Base-by-base conservation (phyloP, 805 yeast species). In the Candida multigemmis region DNA sequence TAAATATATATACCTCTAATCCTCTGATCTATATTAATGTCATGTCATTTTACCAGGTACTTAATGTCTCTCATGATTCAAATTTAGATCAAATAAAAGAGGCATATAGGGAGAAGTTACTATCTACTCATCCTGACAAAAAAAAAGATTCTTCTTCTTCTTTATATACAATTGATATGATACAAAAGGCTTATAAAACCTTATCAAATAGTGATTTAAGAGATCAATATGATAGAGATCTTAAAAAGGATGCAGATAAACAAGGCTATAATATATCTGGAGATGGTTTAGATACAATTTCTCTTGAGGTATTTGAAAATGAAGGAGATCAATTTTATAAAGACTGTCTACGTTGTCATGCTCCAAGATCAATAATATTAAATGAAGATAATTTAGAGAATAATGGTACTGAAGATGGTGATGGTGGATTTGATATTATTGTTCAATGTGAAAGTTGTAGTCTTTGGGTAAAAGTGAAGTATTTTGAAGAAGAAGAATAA, bases 361-460 rank as follows among this genome's bases (percentile, higher is more conserved):
- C 62, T 1, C 30, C 38, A 1, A 50, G 57, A 2, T 76, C 87
- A 0, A 80, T 84, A 31, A 43, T 45, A 10, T 47, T 89, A 2
- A 59, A 58, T 1, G 96, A 85, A 36, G 43, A 52, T 1, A 81
- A 79, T 29, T 58, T 89, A 30, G 74, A 55, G 11, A 56, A 63
- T 4, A 63, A 62, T 29, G 78, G 74, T 0, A 62, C 68, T 0
- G 64, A 61, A 1, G 66, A 62, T 19, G 76, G 73, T 10, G 68
- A 53, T 11, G 66, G 76, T 1, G 58, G 58, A 10, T 77, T 61
- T 36, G 80, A 78, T 36, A 65, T 87, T 2, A 62, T 83, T 13
- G 73, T 83, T 0, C 95, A 87, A 42, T 89, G 97, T 47, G 46
- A 56, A 8, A 75, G 81, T 17, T 89, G 97, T 49, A 82, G 94